Evolutionary conservation across 306 rosid species (phyloP), one percentile per base, ranked within the genome.

Genomic region (Vigna unguiculata): DNA sequence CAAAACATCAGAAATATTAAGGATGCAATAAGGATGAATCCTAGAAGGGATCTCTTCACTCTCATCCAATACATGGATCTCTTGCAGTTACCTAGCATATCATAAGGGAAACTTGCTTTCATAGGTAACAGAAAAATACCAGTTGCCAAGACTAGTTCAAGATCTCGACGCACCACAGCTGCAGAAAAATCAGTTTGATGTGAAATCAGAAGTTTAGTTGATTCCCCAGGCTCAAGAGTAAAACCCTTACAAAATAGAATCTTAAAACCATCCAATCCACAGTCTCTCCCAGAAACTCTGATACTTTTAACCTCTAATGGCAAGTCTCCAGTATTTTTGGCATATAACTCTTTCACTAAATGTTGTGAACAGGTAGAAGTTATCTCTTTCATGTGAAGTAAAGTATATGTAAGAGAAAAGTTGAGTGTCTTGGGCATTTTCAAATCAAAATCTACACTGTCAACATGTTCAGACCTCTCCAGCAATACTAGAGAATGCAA

Each of bases 241-340:
- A 82, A 82, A 28, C 80, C 83, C 71, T 63, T 49, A 21, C 86
- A 82, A 58, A 38, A 14, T 55, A 84, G 97, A 74, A 92, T 85
- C 75, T 69, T 70, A 79, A 95, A 95, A 69, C 98, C 98, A 86
- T 88, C 93, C 86, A 84, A 83, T 55, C 85, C 86, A 36, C 98
- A 95, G 63, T 90, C 96, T 74, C 85, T 86, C 74, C 98, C 97
- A 4, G 96, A 89, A 49, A 95, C 90, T 67, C 84, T 74, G 63
- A 92, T 90, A 72, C 79, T 82, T 82, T 58, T 89, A 78, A 95
- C 93, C 79, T 84, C 90, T 79, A 95, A 72, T 1, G 95, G 91
- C 78, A 95, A 69, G 80, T 95, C 97, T 58, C 98, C 98, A 0
- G 80, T 88, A 83, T 95, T 95, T 90, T 89, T 92, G 69, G 92